Base-by-base conservation (phyloP, 768 basidiomycete genomes). In the Termitomyces eurrhizus region DNA sequence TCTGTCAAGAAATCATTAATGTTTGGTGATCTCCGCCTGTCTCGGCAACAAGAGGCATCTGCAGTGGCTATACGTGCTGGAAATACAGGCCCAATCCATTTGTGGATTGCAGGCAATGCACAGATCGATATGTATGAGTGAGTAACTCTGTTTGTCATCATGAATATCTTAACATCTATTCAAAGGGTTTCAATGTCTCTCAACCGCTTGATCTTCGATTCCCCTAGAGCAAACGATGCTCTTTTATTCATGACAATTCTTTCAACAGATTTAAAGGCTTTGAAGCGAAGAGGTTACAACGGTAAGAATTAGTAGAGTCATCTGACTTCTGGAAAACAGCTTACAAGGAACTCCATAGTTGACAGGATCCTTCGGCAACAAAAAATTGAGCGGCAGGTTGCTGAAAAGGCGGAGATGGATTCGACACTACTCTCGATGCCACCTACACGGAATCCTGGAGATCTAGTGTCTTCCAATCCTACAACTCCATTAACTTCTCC, bases 51-150 rank as follows among this genome's bases (percentile, higher is more conserved):
- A 62, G 89, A 91, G 57, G 84, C 89, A 0, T 92, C 91, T 26
- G 93, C 92, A 26, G 84, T 86, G 51, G 87, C 90, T 45, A 79
- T 77, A 57, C 75, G 78, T 58, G 70, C 77, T 36, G 76, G 78
- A 11, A 76, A 78, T 14, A 64, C 53, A 12, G 78, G 80, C 5
- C 81, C 88, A n/a, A 83, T 93, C 39, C 81, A 89, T 52, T 71
- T 98, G 29, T 92, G 89, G 82, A 77, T 95, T 37, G 89, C 92
- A 7, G 79, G 80, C n/a, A 85, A 85, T 61, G 77, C 87, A 1
- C 83, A 89, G 63, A 78, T 92, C 48, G 93, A 98, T 67, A 91
- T 95, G 84, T 98, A 91, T 67, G 95, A 97, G 93, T 93, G 67
- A 76, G 92, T 84, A 16, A 2, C 24, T 35, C 16, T 29, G 36